Conservation (phyloP, 352 stramenopile species). For the Lagenidium giganteum region DNA sequence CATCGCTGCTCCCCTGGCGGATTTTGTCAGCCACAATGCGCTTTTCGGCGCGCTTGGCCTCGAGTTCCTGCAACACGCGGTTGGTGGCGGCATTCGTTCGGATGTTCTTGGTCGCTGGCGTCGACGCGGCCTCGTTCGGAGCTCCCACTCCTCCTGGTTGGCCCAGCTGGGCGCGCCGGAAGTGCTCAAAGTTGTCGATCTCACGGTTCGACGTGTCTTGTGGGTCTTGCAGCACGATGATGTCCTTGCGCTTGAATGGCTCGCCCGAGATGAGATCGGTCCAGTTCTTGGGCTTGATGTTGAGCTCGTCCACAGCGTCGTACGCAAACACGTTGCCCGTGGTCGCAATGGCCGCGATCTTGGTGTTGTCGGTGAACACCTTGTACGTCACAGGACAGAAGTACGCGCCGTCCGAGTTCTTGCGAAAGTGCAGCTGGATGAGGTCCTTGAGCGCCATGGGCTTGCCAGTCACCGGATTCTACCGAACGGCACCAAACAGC, state of each 20-base stretch:
- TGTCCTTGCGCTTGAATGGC: conserved; percentile 90
- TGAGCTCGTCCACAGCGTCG: conserved; percentile 97
- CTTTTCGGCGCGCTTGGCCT: conserved; percentile 56
- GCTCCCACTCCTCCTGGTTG: conserved; percentile 5
- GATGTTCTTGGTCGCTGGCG: conserved; percentile 41
- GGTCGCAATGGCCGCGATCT: conserved; percentile 74
- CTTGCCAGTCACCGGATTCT: conserved; percentile 94
- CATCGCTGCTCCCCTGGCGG: conserved; percentile 39
- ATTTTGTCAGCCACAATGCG: conserved; percentile 68
- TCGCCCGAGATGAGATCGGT: conserved; percentile 92
- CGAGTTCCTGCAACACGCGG: conserved; percentile 77
- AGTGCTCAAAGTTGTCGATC: conserved; percentile 97
- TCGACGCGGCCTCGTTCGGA: conserved; percentile 2
- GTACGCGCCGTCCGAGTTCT: conserved; percentile 73
- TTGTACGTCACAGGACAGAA: conserved; percentile 97
- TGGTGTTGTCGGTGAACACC: conserved; percentile 85
- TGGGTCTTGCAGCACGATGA: conserved; percentile 95
- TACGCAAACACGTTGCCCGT: conserved; percentile 96
- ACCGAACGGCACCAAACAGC: neutral
- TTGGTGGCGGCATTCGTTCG: conserved; percentile 79
- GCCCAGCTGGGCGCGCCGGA: conserved; percentile 42
- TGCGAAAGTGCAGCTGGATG: conserved; percentile 86
- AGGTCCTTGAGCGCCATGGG: conserved; percentile 91
- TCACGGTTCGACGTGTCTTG: conserved; percentile 88
- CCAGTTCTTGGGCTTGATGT: conserved; percentile 98